phyloP scores from a whole-genome alignment of 345 rosid species.

The Arabidopsis arenosa region DNA sequence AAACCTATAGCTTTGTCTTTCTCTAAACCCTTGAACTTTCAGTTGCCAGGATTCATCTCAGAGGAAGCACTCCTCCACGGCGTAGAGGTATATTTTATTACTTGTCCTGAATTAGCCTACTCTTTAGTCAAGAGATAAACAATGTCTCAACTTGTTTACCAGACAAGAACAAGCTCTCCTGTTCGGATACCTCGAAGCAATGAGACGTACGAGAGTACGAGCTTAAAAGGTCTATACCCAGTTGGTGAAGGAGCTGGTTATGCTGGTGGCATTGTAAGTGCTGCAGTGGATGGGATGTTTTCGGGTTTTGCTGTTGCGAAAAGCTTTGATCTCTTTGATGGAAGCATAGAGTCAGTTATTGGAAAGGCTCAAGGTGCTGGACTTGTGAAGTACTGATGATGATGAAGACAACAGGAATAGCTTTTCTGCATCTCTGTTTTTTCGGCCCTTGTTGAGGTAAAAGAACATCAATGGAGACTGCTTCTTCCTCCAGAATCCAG shows the following conservation, averaged over 20 bases:
- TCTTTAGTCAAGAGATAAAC: constrained; percentile 10
- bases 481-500: constrained; percentile 13
- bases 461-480: constrained; percentile 16
- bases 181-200: constrained; percentile 70
- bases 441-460: neutral
- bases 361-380: constrained; percentile 76
- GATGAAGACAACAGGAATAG: constrained; percentile 19
- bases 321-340: constrained; percentile 56
- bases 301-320: constrained; percentile 89
- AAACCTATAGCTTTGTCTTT: constrained; percentile 20
- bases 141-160: constrained; percentile 18
- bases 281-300: constrained; percentile 96
- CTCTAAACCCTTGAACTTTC: constrained; percentile 43
- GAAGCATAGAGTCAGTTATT: constrained; percentile 63
- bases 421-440: neutral
- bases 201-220: constrained; percentile 78
- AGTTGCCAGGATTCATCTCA: constrained; percentile 92
- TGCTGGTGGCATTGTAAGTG: constrained; percentile 98
- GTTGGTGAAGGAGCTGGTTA: constrained; percentile 99
- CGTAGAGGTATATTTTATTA: constrained; percentile 67
- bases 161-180: constrained; percentile 97
- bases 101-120: neutral
- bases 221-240: constrained; percentile 84
- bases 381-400: constrained; percentile 63
- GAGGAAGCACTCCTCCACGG: constrained; percentile 93